Base-by-base conservation (phyloP, 495 filamentous ascomycete species). In the Aspergillus sparsus region DNA sequence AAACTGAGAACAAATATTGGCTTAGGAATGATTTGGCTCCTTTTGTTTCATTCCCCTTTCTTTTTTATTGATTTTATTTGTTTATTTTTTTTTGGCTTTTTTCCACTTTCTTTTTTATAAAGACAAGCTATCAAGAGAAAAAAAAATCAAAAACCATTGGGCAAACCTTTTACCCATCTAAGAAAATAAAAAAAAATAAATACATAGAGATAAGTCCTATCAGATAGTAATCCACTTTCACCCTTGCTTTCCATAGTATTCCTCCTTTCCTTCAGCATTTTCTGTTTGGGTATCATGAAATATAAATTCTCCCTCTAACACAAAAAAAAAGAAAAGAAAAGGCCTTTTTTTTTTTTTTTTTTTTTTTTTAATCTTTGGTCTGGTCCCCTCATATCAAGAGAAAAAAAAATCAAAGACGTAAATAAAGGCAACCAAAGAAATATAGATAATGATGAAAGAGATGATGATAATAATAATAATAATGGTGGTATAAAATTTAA, bases 401-500 rank as follows among this genome's bases (percentile, higher is more conserved):
- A 18, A 21, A 16, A 18, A 47, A 21, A 6, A 21, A 15, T 42
- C 12, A 11, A 7, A 42, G 15, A 42, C 39, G 5, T 11, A 42
- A 15, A n/a, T n/a, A n/a, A 11, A 46, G 12, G 31, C 11, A 35
- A 11, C 8, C 6, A 57, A 35, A 37, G 36, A 11, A 32, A 50
- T 18, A 36, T 36, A 34, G 21, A 31, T 34, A 47, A 35, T 44
- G 5, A 36, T 31, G n/a, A 44, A 51, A 49, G 16, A 33, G 37
- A 46, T n/a, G 10, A 49, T 47, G 37, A 47, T 15, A 32, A 58
- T 18, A 36, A 33, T 32, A 13, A 31, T 34, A 47, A 35, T 44
- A 11, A 36, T 31, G 8, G 35, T 45, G 44, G 16, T 16, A 39
- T 37, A 15, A 11, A 49, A 21, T 51, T 69, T 63, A 80, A 58